Evolutionary conservation across 1,284 basidiomycete genomes (phyloP).

Genomic region (Exobasidium rhododendri): DNA sequence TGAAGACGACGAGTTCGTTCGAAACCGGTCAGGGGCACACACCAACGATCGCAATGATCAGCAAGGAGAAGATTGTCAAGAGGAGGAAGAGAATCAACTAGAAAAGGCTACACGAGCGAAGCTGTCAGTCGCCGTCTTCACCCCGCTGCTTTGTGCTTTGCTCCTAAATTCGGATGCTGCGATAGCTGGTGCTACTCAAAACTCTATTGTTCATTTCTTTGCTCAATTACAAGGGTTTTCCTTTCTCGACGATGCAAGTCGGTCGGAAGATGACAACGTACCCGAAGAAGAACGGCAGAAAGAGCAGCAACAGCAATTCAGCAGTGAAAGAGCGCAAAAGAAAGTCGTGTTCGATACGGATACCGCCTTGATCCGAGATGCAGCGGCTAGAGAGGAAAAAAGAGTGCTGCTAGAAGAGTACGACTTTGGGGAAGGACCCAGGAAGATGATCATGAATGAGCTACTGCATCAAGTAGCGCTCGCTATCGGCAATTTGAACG

Average conservation of each 20-base stretch:
- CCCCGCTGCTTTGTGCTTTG: conserved; percentile 82
- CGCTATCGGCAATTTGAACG: conserved; percentile 27
- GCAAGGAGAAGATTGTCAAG: conserved; percentile 18
- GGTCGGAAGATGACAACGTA: background rate
- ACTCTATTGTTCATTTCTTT: conserved; percentile 74
- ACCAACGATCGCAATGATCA: conserved; percentile 24
- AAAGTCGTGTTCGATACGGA: conserved; percentile 20
- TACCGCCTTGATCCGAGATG: conserved; percentile 36
- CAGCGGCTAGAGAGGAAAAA: conserved; percentile 47
- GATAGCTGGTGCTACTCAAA: conserved; percentile 71
- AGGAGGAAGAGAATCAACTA: conserved; percentile 27
- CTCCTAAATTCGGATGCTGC: conserved; percentile 74
- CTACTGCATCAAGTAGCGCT: conserved; percentile 51
- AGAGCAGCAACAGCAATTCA: conserved; percentile 15
- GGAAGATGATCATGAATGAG: conserved; percentile 39
- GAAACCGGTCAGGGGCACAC: no score
- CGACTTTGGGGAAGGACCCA: conserved; percentile 33
- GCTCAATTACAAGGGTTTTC: conserved; percentile 56
- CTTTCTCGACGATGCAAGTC: background rate
- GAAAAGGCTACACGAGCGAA: conserved; percentile 55
- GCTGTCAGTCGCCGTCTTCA: conserved; percentile 80
- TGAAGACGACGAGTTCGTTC: conserved; percentile 22
- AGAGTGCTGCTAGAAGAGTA: conserved; percentile 44
- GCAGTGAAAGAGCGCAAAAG: conserved; percentile 18
- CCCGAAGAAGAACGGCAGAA: conserved; percentile 15